phyloP scores from a whole-genome alignment of 2,329 filamentous ascomycete species.

The Aspergillus sp. region DNA sequence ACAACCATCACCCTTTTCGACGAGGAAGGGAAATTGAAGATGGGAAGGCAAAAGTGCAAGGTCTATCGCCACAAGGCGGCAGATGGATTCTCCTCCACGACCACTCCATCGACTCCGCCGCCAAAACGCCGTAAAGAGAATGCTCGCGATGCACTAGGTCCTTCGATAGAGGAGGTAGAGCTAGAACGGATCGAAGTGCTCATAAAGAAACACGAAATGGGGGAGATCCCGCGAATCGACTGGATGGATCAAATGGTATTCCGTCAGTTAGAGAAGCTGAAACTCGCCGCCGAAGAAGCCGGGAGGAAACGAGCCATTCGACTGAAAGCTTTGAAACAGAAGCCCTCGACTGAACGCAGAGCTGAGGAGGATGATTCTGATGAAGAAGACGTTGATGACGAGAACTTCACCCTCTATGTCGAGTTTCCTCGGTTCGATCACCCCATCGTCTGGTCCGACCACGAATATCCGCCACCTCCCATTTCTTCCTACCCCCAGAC shows the following conservation, averaged over 20 bases:
- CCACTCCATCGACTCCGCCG: conserved; percentile 69
- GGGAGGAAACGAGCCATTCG: conserved; percentile 56
- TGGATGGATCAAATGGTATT: conserved; percentile 97
- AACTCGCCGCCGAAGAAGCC: conserved; percentile 62
- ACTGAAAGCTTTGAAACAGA: conserved; percentile 35
- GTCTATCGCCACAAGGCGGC: conserved; percentile 79
- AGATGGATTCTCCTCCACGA: conserved; percentile 77
- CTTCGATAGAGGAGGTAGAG: conserved; percentile 74
- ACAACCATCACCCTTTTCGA: conserved; percentile 94
- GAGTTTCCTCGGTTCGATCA: conserved; percentile 96
- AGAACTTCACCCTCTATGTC: conserved; percentile 79
- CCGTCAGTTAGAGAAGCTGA: conserved; percentile 78
- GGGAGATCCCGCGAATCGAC: conserved; percentile 85
- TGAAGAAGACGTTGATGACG: conserved; percentile 50
- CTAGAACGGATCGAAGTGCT: conserved; percentile 84
- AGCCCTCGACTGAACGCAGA: conserved; percentile 29
- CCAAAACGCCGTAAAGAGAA: conserved; percentile 55
- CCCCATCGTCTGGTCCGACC: conserved; percentile 89
- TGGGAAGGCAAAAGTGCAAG: conserved; percentile 87
- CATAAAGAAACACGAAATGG: conserved; percentile 98
- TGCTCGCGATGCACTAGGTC: conserved; percentile 45
- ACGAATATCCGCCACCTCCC: conserved; percentile 84
- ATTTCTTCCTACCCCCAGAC: conserved; percentile 71
- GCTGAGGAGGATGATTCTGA: conserved; percentile 41
- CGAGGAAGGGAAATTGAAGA: conserved; percentile 83